Evolutionary conservation across 1,284 basidiomycete species (phyloP), one percentile per base, ranked within the genome.

Genomic region (Tylopilus orsonianus): DNA sequence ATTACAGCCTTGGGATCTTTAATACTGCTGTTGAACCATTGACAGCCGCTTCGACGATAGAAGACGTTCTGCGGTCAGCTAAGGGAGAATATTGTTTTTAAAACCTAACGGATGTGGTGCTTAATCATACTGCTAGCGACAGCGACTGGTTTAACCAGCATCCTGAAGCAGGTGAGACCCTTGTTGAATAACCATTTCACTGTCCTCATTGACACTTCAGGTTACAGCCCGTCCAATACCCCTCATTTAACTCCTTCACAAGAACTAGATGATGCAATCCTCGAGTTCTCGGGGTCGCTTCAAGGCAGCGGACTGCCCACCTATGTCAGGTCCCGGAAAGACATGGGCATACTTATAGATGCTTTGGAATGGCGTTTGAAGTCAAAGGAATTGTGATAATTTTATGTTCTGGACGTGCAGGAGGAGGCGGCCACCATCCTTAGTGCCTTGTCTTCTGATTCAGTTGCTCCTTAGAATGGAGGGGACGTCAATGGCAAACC

Each of bases 111-210:
- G 95, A 97, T 64, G 89, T 97, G 37, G 95, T 97, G 14, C 79
- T 96, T 52, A 97, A 97, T 66, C 94, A 97, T 64, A 97, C 94
- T 3, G 92, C 94, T 6, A 89, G 92, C 62, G 92, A 97, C 64
- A 93, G 87, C 55, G 76, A 83, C 8, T 97, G 93, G 94, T 75
- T 97, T n/a, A 66, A 81, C 33, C 82, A 94, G 5, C 94, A 97
- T 67, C 94, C 95, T 3, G 94, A 97, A 78, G 90, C 93, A 55
- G 93, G 93, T 87, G 14, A 45, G 63, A 67, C 12, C 54, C 13
- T 8, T 5, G 5, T 32, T 22, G 23, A 29, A 35, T 18, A 30
- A 22, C 13, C 12, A 23, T 32, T 36, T 36, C 18, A 20, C 50
- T 35, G 18, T 48, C 54, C 39, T 54, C 26, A 56, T 50, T 49